A percentile compares a stretch with the other conserved stretches of the same genome.
These are phyloP conservation scores for Pichia sp. DNA, from an alignment of 1,139 yeast genomes.

Conservation along the genomic window DNA sequence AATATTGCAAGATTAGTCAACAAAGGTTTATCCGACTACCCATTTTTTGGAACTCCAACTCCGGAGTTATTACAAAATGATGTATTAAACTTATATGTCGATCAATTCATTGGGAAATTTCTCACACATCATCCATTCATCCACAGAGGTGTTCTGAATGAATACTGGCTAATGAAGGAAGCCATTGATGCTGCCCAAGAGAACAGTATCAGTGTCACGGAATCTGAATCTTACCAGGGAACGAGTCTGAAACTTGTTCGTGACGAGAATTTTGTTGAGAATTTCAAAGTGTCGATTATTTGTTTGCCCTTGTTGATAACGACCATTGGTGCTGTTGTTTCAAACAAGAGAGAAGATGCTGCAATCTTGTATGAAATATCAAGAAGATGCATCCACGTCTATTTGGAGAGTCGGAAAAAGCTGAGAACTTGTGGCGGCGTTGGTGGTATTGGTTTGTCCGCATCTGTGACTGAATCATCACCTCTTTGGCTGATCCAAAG, in stretches of 20 bases:
- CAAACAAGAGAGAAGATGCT: slow-evolving; percentile 53
- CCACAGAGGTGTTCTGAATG: slow-evolving; percentile 56
- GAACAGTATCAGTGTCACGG: slow-evolving; percentile 18
- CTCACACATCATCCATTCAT: slow-evolving; percentile 65
- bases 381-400: slow-evolving; percentile 70
- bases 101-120: slow-evolving; percentile 47
- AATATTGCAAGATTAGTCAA: slow-evolving; percentile 49
- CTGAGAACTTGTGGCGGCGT: slow-evolving; percentile 20
- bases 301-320: slow-evolving; percentile 70
- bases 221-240: slow-evolving; percentile 10
- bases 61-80: slow-evolving; percentile 60
- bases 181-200: slow-evolving; percentile 28
- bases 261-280: slow-evolving; percentile 29
- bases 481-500: slow-evolving; percentile 76
- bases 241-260: slow-evolving; percentile 19
- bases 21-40: slow-evolving; percentile 57
- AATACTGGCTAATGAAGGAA: slow-evolving; percentile 43
- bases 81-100: slow-evolving; percentile 52
- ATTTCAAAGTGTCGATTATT: slow-evolving; percentile 37
- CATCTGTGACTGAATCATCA: slow-evolving; percentile 31
- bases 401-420: slow-evolving; percentile 61
- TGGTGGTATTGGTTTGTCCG: slow-evolving; percentile 5
- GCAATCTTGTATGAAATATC: slow-evolving; percentile 71
- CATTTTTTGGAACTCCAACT: slow-evolving; percentile 55
- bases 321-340: slow-evolving; percentile 66